Conservation (phyloP, 768 basidiomycete genomes). For the Phaffia tasmanica region DNA sequence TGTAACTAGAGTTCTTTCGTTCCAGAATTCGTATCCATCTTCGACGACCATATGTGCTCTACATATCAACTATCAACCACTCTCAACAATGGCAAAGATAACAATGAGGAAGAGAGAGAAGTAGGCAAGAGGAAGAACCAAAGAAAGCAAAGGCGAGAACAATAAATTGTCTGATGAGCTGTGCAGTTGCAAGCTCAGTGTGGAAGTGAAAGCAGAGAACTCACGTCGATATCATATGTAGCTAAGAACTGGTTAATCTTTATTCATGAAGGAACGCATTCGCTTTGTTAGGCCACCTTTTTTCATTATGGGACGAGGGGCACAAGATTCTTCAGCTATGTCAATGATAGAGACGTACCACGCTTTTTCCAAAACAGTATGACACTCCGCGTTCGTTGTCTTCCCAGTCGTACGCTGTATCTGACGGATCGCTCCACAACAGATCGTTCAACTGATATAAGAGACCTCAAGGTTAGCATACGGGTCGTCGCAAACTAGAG, state of each 20-base stretch:
- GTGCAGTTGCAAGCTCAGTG: no score
- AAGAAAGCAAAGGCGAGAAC: no score
- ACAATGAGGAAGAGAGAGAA: no score
- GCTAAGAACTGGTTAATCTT: slow-evolving; percentile 80
- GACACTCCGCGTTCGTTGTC: slow-evolving; percentile 98
- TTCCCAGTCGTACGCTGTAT: slow-evolving; percentile 97
- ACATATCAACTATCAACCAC: slow-evolving; percentile 86
- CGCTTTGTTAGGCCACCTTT: neutral
- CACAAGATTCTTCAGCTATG: neutral
- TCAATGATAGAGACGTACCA: slow-evolving; percentile 35
- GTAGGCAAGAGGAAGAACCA: no score
- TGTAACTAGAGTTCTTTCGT: slow-evolving; percentile 93
- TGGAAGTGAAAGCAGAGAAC: no score
- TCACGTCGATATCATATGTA: slow-evolving; percentile 32
- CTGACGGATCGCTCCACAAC: slow-evolving; percentile 95
- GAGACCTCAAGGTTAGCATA: neutral
- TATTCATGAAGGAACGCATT: neutral
- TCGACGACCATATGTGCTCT: slow-evolving; percentile 99
- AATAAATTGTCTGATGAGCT: no score
- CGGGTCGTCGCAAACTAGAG: neutral
- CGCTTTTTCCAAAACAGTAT: slow-evolving; percentile 95
- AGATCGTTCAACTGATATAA: slow-evolving; percentile 65
- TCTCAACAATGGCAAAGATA: no score
- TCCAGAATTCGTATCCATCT: slow-evolving; percentile 95
- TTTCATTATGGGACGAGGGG: neutral